Evolutionary conservation across 257 asterid species (phyloP).

Genomic region (Solanum bulbocastanum): DNA sequence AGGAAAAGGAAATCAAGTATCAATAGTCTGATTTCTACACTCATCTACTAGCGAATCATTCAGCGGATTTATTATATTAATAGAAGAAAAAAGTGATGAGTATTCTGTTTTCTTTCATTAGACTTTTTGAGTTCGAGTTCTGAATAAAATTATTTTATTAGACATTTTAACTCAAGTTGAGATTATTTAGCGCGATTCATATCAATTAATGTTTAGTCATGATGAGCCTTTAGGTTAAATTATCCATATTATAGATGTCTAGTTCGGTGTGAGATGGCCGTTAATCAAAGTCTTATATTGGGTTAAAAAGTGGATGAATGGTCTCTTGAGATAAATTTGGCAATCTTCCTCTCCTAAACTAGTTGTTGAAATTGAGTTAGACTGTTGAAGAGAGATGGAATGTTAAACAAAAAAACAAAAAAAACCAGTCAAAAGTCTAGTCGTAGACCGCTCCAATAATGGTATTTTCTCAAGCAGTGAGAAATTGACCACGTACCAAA

Average conservation of each 20-base stretch:
- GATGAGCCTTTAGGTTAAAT: background rate
- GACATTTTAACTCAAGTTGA: background rate
- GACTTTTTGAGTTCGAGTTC: no score
- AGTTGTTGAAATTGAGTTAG: no score
- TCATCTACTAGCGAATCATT: background rate
- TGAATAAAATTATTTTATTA: no score
- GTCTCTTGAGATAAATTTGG: background rate
- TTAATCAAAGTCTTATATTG: background rate
- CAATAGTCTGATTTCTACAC: background rate
- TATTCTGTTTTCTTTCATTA: no score
- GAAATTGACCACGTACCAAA: constrained; percentile 9
- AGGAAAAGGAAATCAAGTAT: background rate
- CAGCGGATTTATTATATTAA: background rate
- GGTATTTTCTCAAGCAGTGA: background rate
- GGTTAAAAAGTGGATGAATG: no score
- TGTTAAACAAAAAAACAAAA: background rate
- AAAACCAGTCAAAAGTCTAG: background rate
- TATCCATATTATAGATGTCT: background rate
- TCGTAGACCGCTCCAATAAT: background rate
- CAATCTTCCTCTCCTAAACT: no score
- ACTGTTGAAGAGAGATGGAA: background rate
- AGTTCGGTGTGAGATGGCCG: no score
- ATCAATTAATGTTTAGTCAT: no score
- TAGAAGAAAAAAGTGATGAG: background rate
- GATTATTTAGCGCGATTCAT: background rate